A percentile compares a stretch with the other conserved stretches of the same genome.
Evolutionary conservation across 495 filamentous ascomycete species (phyloP).

Genomic region (Podospora pseudoanserina): DNA sequence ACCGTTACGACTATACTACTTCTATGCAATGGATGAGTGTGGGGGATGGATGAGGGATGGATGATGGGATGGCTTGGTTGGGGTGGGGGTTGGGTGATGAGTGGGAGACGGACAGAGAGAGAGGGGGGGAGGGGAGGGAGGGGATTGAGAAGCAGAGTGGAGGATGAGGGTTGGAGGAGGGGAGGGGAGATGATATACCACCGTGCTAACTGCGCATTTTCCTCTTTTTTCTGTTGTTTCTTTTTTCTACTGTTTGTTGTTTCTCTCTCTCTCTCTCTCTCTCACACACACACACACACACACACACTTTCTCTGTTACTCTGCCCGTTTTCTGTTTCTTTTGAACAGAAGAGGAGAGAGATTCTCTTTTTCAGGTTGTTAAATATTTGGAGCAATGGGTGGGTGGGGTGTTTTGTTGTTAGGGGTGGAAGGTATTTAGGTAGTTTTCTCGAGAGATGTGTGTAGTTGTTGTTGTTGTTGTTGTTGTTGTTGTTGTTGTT

Average conservation of each 20-base stretch:
- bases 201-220: slow-evolving; percentile 16
- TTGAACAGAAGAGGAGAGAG: no score
- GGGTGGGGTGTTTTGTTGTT: neutral
- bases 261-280: neutral
- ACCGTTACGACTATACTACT: neutral
- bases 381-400: neutral
- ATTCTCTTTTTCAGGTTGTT: neutral
- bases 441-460: neutral
- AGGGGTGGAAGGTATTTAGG: neutral
- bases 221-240: slow-evolving; percentile 9
- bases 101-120: neutral
- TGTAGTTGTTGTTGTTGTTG: neutral
- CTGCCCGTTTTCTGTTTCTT: no score
- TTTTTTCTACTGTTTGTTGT: neutral
- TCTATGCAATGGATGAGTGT: neutral
- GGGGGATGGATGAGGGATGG: neutral
- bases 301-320: no score
- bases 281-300: no score
- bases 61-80: neutral
- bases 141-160: neutral
- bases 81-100: slow-evolving; percentile 8
- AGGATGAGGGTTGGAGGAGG: neutral
- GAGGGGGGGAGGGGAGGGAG: neutral
- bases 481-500: no score
- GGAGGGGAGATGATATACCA: slow-evolving; percentile 7